Base-by-base conservation (phyloP, 306 rosid species). In the Potentilla sterilis region DNA sequence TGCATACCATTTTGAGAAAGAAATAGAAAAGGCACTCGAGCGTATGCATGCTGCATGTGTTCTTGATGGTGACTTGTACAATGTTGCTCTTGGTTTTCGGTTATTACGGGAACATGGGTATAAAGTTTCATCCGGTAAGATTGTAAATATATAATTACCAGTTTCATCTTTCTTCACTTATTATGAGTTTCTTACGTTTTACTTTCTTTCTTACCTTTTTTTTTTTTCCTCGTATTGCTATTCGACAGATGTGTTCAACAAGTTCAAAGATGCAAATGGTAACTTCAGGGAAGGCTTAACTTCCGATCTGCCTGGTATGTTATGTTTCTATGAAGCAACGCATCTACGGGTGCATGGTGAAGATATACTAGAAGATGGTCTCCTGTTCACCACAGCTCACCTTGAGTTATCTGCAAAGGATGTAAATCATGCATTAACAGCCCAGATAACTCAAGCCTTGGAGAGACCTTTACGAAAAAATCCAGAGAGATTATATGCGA, bases 91-190 rank as follows among this genome's bases (percentile, higher is more conserved):
- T 35, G 51, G 74, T n/a, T 89, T 89, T 75, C 81, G 90, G 24
- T 9, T 88, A 42, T 16, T 88, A 22, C 79, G 92, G 21, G 86
- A 86, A 75, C 85, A 84, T 2, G 87, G 87, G 21, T 55, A 67
- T 52, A 24, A 14, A 4, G 61, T 81, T 79, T 74, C 86, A 9
- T 42, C 75, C 22, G 75, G 86, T 88, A 69, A 0, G 71, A 67
- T 41, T 3, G 11, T 5, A 54, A 49, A 34, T 1, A 68, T 41
- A 0, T 41, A 43, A 40, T 48, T 49, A 49, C 57, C 19, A 11
- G 18, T 2, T 3, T 47, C 16, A 47, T 49, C n/a, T 1, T 2
- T 49, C 57, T 4, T 49, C 21, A 46, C 57, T 49, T 18, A 18
- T 49, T 18, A 49, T 5, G 7, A n/a, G n/a, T n/a, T 16, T 49